Evolutionary conservation across 345 rosid species (phyloP), one percentile per base, ranked within the genome.

Genomic region (Lepidium didymum): DNA sequence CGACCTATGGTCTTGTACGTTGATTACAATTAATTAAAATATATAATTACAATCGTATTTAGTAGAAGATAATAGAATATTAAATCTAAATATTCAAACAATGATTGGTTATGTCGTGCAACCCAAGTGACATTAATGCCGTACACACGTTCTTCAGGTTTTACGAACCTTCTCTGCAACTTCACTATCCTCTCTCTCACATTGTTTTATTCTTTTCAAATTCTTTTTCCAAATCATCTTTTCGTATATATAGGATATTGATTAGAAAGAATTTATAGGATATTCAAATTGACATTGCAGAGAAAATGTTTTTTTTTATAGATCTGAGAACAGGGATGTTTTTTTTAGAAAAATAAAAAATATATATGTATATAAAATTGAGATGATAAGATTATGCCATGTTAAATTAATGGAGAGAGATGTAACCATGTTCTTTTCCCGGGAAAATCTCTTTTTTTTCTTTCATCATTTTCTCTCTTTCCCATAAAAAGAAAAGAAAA

Each of bases 91-190:
- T 21, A 25, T 23, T 3, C 3, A 34, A 52, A 73, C 54, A 40
- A 57, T 73, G 66, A 73, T 65, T 73, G 61, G 72, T 50, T 52
- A 65, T 65, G 67, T 56, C 59, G 67, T 65, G 67, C 72, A 47
- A 64, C 72, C 66, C 67, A 65, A 59, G 67, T 65, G 77, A 65
- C 40, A 3, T 50, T 57, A 14, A 40, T 34, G 77, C 65, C 47
- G 72, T 57, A 58, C 67, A 52, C 77, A 73, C 77, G 77, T 66
- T 73, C 67, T 56, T 23, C 41, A 47, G 50, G 8, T 72, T 63
- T 10, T 16, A 46, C 11, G 51, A 65, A 73, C 31, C 57, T 58
- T 50, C 72, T 65, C 54, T 25, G 67, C 71, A 64, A 7, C 54
- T 56, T 72, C 76, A 64, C 64, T 45, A 51, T 7, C 38, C 50